Evolutionary conservation across 768 basidiomycete species (phyloP), one percentile per base, ranked within the genome.

Genomic region (Strobilomyces echinocephalus): DNA sequence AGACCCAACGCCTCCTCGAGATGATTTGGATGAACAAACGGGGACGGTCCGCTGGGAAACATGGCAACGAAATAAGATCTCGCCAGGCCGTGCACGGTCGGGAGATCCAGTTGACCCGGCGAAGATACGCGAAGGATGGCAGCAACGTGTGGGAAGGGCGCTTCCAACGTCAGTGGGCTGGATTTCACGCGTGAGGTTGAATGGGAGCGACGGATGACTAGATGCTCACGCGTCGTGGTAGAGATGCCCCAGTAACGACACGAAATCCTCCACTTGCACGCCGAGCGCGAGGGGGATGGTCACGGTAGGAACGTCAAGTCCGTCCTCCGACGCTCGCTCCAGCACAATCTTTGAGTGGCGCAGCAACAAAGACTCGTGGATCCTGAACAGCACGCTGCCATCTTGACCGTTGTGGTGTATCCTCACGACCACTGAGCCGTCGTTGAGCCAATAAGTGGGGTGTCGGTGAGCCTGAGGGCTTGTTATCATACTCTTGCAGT

Each of bases 141-240:
- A 10, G 77, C 72, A n/a, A 84, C 63, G 48, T 76, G 77, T 7
- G 67, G 44, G 54, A 84, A 78, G 4, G 76, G 61, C 15, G 77
- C 63, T 16, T 76, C 70, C 7, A 59, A 54, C 39, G 73, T 72
- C 49, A 87, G 57, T 16, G 79, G 77, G 18, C 85, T 85, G 63
- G 30, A 55, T 12, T 12, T 11, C 15, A 53, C 12, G 45, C 35
- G 49, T 46, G 24, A 41, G 15, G 3, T 35, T 50, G 12, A 20
- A 34, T 26, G 42, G 35, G 24, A 42, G 41, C 20, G 26, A 10
- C 10, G 10, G 15, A n/a, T 2, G 6, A 34, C 34, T 9, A 2
- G 11, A 28, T 36, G 79, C 83, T 75, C 68, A 88, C 87, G 66
- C 66, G 61, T 87, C 81, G 61, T 86, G 81, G 63, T 88, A 88